Evolutionary conservation across 2,329 filamentous ascomycete species (phyloP).

Genomic region (Teratosphaeria gauchensis): DNA sequence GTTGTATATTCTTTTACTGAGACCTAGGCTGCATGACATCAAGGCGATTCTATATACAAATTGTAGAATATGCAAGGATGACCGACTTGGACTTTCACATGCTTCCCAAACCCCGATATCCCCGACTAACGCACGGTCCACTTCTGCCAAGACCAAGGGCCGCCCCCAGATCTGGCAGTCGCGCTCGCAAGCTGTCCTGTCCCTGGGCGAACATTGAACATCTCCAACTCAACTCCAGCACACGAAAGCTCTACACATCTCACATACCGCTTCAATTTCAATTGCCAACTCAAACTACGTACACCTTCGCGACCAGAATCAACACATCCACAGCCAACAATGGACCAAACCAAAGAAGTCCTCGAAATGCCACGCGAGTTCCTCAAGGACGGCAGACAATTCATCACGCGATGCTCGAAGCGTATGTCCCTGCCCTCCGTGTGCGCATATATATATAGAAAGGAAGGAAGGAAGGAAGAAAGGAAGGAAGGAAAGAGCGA

Average conservation of each 20-base stretch:
- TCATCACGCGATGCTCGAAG: slow-evolving; percentile 43
- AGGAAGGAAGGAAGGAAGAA: too few relatives aligned
- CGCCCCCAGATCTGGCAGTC: not conserved
- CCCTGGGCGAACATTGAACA: not conserved
- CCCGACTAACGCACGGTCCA: not conserved
- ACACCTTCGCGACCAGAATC: not conserved
- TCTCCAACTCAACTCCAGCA: not conserved
- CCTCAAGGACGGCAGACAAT: slow-evolving; percentile 42
- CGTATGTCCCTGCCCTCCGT: slow-evolving; percentile 21
- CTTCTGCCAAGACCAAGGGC: not conserved
- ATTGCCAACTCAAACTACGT: too few relatives aligned
- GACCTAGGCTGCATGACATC: too few relatives aligned
- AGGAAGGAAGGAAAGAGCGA: not conserved
- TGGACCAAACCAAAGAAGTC: slow-evolving; percentile 59
- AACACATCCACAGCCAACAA: slow-evolving; percentile 1
- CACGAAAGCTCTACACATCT: too few relatives aligned
- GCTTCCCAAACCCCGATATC: not conserved
- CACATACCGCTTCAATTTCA: too few relatives aligned
- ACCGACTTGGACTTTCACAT: not conserved
- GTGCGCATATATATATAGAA: too few relatives aligned
- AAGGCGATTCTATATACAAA: too few relatives aligned
- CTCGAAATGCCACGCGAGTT: slow-evolving; percentile 61
- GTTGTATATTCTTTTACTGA: too few relatives aligned
- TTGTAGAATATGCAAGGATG: not conserved
- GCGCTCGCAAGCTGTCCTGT: not conserved